These are phyloP conservation scores for Lasiosphaeris hirsuta DNA, from an alignment of 495 filamentous ascomycete species.

Conservation along the genomic window DNA sequence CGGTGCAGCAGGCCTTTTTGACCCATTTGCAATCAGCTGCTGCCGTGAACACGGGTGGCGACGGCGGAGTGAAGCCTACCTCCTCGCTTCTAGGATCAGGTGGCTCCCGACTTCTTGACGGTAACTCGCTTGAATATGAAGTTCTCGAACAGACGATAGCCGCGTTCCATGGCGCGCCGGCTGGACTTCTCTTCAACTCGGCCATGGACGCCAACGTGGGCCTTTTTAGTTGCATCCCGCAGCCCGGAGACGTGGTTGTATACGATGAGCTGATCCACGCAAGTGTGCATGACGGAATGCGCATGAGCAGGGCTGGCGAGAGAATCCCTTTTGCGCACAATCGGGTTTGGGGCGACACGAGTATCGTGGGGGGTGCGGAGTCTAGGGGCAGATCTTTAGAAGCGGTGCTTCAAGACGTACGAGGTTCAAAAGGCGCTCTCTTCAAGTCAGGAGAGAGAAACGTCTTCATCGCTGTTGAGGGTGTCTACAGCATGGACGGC, in stretches of 20 bases:
- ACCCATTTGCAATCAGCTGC: slow-evolving; percentile 30
- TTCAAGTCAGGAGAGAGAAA: slow-evolving; percentile 39
- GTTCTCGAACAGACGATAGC: slow-evolving; percentile 63
- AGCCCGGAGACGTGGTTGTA: slow-evolving; percentile 64
- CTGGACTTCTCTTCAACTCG: slow-evolving; percentile 71
- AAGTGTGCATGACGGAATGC: slow-evolving; percentile 75
- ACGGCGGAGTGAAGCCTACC: neutral
- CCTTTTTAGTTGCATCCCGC: slow-evolving; percentile 63
- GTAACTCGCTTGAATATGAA: slow-evolving; percentile 65
- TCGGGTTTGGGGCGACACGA: slow-evolving; percentile 29
- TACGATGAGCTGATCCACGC: slow-evolving; percentile 77
- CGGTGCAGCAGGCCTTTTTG: slow-evolving; percentile 41
- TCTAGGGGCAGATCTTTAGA: slow-evolving; percentile 14
- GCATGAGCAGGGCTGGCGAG: slow-evolving; percentile 53
- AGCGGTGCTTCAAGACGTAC: slow-evolving; percentile 15
- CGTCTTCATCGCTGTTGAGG: slow-evolving; percentile 68
- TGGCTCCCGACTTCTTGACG: slow-evolving; percentile 63
- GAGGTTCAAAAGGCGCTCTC: neutral
- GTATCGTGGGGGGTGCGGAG: slow-evolving; percentile 1
- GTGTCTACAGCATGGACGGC: slow-evolving; percentile 84
- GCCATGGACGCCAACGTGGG: slow-evolving; percentile 76
- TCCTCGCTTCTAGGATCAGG: slow-evolving; percentile 45
- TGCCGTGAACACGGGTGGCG: no score
- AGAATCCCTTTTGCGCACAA: slow-evolving; percentile 61
- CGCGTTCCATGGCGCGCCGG: slow-evolving; percentile 58